A percentile compares a stretch with the other conserved stretches of the same genome.
Conservation (phyloP, 768 basidiomycete species). For the Fibroporia radiculosa region DNA sequence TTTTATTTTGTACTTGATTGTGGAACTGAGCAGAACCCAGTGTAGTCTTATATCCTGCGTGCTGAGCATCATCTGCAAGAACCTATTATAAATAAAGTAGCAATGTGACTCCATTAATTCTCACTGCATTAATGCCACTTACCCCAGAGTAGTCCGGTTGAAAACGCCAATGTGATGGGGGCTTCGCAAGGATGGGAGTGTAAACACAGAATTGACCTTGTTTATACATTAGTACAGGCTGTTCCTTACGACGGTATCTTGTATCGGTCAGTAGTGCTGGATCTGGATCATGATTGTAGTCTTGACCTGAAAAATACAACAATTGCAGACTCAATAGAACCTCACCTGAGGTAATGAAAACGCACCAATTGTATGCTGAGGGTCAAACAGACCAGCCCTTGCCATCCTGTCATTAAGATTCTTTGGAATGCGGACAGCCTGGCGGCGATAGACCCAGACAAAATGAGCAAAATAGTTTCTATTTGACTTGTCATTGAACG, state of each 20-base stretch:
- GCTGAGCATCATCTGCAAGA: neutral
- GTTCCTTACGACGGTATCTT: neutral
- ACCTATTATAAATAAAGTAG: neutral
- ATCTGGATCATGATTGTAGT: neutral
- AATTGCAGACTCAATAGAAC: neutral
- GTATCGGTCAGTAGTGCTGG: neutral
- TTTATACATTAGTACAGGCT: neutral
- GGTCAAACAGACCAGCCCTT: neutral
- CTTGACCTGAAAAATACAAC: neutral
- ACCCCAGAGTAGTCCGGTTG: neutral
- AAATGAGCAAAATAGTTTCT: neutral
- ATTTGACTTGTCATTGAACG: neutral
- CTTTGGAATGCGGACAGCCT: neutral
- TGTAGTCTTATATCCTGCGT: neutral
- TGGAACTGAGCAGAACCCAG: neutral
- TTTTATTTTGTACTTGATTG: neutral
- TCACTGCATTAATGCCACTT: neutral
- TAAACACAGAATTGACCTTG: neutral
- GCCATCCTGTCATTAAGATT: neutral
- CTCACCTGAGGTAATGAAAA: neutral
- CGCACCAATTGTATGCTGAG: neutral
- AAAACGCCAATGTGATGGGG: neutral
- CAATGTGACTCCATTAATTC: neutral
- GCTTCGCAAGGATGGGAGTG: neutral
- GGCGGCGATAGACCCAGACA: neutral